phyloP scores from a whole-genome alignment of 108 stramenopile species.

The Skeletonema grethae region DNA sequence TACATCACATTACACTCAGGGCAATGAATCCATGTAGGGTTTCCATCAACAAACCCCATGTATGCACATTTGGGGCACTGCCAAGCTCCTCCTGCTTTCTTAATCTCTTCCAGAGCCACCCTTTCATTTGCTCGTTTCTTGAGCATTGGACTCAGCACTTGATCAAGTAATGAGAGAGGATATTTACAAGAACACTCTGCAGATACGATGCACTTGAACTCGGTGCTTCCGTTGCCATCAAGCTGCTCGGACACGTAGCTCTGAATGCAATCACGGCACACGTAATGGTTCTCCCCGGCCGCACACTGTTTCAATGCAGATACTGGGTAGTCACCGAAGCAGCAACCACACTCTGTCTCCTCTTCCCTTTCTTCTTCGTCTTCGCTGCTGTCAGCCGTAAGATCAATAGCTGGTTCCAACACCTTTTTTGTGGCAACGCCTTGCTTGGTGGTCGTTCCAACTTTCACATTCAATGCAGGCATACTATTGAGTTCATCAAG shows the following conservation, averaged over 20 bases:
- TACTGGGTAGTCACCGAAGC: conserved; percentile 21
- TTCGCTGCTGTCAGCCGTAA: conserved; percentile 13
- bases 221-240: conserved; percentile 21
- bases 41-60: conserved; percentile 11
- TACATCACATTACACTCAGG: conserved; percentile 15
- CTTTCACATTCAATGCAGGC: conserved; percentile 14
- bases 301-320: conserved; percentile 16
- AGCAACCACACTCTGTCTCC: conserved; percentile 16
- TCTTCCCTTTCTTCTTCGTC: conserved; percentile 16
- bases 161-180: conserved; percentile 9
- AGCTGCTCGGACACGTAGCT: conserved; percentile 22
- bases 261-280: conserved; percentile 24
- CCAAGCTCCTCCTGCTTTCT: conserved; percentile 10
- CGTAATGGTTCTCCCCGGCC: conserved; percentile 6
- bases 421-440: not conserved
- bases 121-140: conserved; percentile 13
- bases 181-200: conserved; percentile 7
- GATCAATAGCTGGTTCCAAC: conserved; percentile 8
- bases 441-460: not conserved
- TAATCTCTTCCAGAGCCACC: conserved; percentile 11
- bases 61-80: not conserved
- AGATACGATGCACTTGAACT: conserved; percentile 22
- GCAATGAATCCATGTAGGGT: conserved; percentile 19
- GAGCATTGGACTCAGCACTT: conserved; percentile 17
- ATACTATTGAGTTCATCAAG: conserved; percentile 11